Base-by-base conservation (phyloP, 495 filamentous ascomycete species). In the Hyaloscypha variabilis region DNA sequence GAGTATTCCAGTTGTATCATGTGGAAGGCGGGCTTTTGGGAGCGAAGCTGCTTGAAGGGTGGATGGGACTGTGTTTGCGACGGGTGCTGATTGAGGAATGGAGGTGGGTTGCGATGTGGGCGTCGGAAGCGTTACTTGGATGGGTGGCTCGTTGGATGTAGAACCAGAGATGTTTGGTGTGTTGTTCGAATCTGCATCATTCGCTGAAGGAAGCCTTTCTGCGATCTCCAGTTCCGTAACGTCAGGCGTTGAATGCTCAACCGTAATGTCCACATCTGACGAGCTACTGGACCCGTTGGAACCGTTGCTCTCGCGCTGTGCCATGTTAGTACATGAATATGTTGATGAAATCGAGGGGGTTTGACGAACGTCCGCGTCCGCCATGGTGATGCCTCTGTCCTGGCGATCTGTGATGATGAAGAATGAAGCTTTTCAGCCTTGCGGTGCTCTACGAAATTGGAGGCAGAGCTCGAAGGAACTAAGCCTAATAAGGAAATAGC, bases 1-100 rank as follows among this genome's bases (percentile, higher is more conserved):
- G 65, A 97, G 81, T 49, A 94, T 89, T 13, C 92, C 91, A 69
- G 28, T 67, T 39, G 26, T 66, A 42, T 74, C 72, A 67, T 74
- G 67, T 26, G 72, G 69, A 57, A 74, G 65, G 30, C 72, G 67
- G n/a, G 69, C 72, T 54, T 74, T 74, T 24, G 69, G 69, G 6
- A 67, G 8, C 57, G 68, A 61, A 21, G 50, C 28, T 39, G 36
- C 56, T 66, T 61, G 59, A 46, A 17, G 6, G 6, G 39, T 46
- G 17, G 39, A 46, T 46, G 6, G 39, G 13, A 46, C 19, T 8
- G 13, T 46, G 13, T 78, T 76, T 75, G 78, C 68, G 73, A 71
- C 73, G 77, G 81, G 72, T 79, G 67, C 67, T 71, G 72, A 65
- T 52, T 64, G 54, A 57, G 68, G 62, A 26, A 64, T 25, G 21